Conservation (phyloP, 371 early-diverging fungal genomes). For the Neoconidiobolus thromboides region DNA sequence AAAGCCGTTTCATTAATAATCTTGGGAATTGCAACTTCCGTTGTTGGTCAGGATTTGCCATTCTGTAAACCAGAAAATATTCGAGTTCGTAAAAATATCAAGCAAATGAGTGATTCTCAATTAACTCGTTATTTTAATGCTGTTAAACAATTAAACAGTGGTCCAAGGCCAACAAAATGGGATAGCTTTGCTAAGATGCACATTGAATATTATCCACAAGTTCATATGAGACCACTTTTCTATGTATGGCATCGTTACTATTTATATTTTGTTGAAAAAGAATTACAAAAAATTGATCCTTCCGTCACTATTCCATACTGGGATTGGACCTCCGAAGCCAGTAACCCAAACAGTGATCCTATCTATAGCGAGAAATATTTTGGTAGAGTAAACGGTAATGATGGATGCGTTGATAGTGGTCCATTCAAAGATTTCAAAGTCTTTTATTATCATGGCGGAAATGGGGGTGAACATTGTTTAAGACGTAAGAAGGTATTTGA, state of each 20-base stretch:
- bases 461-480: not conserved
- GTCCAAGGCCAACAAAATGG: not conserved
- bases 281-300: conserved; percentile 16
- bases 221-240: conserved; percentile 9
- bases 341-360: conserved; percentile 5
- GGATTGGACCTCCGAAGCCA: conserved; percentile 21
- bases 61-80: not conserved
- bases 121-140: not conserved
- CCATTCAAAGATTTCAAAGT: conserved; percentile 6
- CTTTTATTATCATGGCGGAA: not conserved
- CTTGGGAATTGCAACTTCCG: too few relatives aligned
- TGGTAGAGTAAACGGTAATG: conserved; percentile 9
- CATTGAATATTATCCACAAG: not conserved
- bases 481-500: not conserved
- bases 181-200: conserved; percentile 4
- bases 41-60: too few relatives aligned
- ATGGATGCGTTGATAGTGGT: conserved; percentile 11
- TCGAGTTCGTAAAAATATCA: not conserved
- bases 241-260: conserved; percentile 22
- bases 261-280: conserved; percentile 13
- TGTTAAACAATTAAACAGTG: conserved; percentile 4
- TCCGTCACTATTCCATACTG: conserved; percentile 28
- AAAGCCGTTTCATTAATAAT: too few relatives aligned
- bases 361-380: conserved; percentile 7
- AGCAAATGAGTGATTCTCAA: not conserved